A percentile compares a stretch with the other conserved stretches of the same genome.
Conservation (phyloP, 2,329 filamentous ascomycete genomes). For the Xylaria sp. region DNA sequence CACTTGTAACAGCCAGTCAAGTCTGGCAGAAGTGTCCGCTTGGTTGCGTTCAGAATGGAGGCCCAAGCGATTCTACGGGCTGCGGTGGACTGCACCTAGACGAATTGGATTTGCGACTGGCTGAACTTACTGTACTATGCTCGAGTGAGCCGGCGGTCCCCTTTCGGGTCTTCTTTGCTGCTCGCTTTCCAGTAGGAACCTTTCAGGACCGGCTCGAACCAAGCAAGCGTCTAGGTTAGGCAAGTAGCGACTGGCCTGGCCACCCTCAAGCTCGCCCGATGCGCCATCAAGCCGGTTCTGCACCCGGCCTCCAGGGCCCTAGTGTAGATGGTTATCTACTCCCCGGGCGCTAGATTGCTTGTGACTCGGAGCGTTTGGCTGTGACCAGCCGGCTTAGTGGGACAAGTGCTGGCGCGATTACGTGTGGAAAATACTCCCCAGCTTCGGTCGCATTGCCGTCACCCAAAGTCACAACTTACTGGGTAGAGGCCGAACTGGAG, state of each 20-base stretch:
- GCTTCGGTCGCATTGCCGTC: conserved; percentile 17
- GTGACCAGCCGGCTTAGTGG: conserved; percentile 21
- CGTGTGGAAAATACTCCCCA: conserved; percentile 1
- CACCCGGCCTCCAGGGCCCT: conserved; percentile 17
- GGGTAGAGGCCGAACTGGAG: conserved; percentile 14
- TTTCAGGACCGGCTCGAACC: conserved; percentile 21
- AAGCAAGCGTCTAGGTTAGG: conserved; percentile 18
- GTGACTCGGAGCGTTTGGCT: conserved; percentile 28
- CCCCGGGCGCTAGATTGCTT: conserved; percentile 28
- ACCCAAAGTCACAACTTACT: conserved; percentile 23
- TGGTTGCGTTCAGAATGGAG: conserved; percentile 36
- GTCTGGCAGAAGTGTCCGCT: conserved; percentile 28
- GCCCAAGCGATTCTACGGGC: conserved; percentile 32
- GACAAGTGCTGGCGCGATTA: conserved; percentile 8
- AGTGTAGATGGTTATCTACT: conserved; percentile 19
- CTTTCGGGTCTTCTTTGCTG: conserved; percentile 21
- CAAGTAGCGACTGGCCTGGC: conserved; percentile 23
- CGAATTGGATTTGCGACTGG: conserved; percentile 35
- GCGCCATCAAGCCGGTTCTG: conserved; percentile 36
- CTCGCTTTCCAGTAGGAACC: conserved; percentile 20
- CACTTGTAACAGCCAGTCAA: conserved; percentile 30
- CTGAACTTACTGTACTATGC: conserved; percentile 27
- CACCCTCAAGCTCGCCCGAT: conserved; percentile 36
- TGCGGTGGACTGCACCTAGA: conserved; percentile 24
- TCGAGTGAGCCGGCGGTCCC: conserved; percentile 28